phyloP scores from a whole-genome alignment of 1,139 yeast species.

The Kodamaea ohmeri region DNA sequence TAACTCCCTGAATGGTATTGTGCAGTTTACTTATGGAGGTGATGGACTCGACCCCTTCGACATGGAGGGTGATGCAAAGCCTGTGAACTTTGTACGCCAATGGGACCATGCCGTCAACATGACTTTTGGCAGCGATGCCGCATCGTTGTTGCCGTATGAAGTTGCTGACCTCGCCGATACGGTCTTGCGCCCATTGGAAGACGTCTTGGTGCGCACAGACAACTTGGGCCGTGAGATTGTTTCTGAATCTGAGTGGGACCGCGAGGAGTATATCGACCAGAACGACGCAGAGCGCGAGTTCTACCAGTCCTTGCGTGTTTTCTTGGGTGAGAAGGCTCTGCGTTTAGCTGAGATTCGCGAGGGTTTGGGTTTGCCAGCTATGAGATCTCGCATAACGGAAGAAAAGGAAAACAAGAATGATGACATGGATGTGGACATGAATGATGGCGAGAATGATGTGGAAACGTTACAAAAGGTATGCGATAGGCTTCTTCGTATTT shows the following conservation, averaged over 20 bases:
- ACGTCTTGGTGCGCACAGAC: conserved; percentile 61
- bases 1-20: conserved; percentile 93
- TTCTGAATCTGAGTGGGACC: conserved; percentile 33
- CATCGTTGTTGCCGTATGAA: conserved; percentile 69
- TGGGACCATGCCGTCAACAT: conserved; percentile 90
- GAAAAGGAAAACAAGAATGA: not conserved
- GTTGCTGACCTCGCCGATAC: conserved; percentile 54
- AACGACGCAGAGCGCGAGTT: conserved; percentile 83
- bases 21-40: conserved; percentile 97
- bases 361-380: conserved; percentile 41
- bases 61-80: conserved; percentile 98
- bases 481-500: conserved; percentile 71
- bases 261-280: conserved; percentile 69
- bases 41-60: conserved; percentile 98
- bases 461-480: not conserved
- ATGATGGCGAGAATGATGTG: too few relatives aligned
- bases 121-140: conserved; percentile 56
- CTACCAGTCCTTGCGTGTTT: conserved; percentile 69
- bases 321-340: conserved; percentile 54
- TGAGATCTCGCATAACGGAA: conserved; percentile 28
- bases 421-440: conserved; percentile 43
- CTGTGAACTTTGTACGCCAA: conserved; percentile 88
- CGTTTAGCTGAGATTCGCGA: conserved; percentile 57
- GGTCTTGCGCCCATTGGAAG: conserved; percentile 61
- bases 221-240: conserved; percentile 62